Base-by-base conservation (phyloP, 2,329 filamentous ascomycete species). In the Didymella segeticola region DNA sequence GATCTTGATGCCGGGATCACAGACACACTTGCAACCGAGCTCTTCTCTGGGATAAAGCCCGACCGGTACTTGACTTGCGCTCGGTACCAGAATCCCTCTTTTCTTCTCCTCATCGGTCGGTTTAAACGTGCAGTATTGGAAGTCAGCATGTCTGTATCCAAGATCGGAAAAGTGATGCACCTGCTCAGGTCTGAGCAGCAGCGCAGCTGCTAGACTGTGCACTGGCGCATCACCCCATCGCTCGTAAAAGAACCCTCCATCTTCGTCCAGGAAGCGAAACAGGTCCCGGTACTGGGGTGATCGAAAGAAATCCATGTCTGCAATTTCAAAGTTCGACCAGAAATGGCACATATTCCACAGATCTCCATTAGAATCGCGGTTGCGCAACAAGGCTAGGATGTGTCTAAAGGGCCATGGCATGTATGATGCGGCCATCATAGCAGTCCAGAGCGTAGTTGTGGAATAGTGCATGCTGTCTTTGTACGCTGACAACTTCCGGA, bases 151-250 rank as follows among this genome's bases (percentile, higher is more conserved):
- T 66, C 96, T 90, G 78, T 98, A 98, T 45, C 93, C 93, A 66
- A 97, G 96, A 72, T 98, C 93, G 45, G 92, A 91, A 86, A 98
- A 98, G 90, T 91, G 96, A 76, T 96, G 92, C 59, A 98, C 88
- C 72, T 91, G 91, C 75, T 83, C 88, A 64, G 86, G 83, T 72
- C 96, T 90, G 67, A 95, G 90, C 70, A 97, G 95, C 25, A 98
- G 77, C 25, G 91, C 93, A 34, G 97, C 77, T 0, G 90, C 93
- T 67, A 98, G 90, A 60, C 89, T 93, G 76, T 98, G 93, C 4
- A 98, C 93, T 0, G 93, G 93, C 1, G 93, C 93, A 80, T 98
- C 93, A 9, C 93, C 93, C 93, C 93, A 97, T 4, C 59, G 33
- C 52, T 59, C 60, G 17, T 59, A 63, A 27, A 58, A 63, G 17